Percentiles rank a stretch among this genome's conserved stretches.
phyloP scores from a whole-genome alignment of 2,329 filamentous ascomycete species.

The Aspergillus awamori region DNA sequence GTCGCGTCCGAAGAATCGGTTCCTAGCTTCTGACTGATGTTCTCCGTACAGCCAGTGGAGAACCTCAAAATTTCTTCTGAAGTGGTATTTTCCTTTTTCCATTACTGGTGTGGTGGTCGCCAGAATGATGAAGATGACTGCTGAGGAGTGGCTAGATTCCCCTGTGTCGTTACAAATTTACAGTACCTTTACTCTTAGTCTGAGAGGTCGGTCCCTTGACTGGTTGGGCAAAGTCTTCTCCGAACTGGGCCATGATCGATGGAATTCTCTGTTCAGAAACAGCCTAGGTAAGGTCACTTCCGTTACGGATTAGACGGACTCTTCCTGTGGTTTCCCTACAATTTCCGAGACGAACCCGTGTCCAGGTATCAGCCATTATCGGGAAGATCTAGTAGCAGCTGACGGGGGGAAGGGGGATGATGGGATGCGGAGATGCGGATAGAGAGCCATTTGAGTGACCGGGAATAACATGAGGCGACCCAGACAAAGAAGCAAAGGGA shows the following conservation, averaged over 20 bases:
- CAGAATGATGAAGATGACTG: constrained; percentile 10
- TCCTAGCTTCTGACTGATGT: constrained; percentile 29
- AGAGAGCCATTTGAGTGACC: constrained; percentile 1
- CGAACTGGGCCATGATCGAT: constrained; percentile 5
- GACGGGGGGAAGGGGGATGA: background rate
- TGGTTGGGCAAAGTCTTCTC: background rate
- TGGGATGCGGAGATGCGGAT: background rate
- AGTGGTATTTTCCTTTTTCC: constrained; percentile 15
- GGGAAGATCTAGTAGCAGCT: constrained; percentile 2
- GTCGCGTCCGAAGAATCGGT: constrained; percentile 35
- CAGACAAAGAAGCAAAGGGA: background rate
- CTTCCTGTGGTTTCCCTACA: constrained; percentile 10
- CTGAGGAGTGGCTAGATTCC: constrained; percentile 8
- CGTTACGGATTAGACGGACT: constrained; percentile 11
- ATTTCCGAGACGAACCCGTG: constrained; percentile 12
- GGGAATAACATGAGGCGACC: background rate
- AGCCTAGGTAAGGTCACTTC: background rate
- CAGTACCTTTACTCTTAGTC: background rate
- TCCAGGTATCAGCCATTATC: constrained; percentile 8
- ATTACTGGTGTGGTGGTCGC: constrained; percentile 19
- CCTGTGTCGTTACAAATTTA: constrained; percentile 5
- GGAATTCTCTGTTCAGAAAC: background rate
- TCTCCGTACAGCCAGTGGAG: constrained; percentile 20
- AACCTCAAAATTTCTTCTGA: constrained; percentile 19
- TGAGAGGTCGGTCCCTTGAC: constrained; percentile 1